A percentile compares a stretch with the other conserved stretches of the same genome.
phyloP scores from a whole-genome alignment of 2,329 filamentous ascomycete species.

The Colletotrichum echinochloae region DNA sequence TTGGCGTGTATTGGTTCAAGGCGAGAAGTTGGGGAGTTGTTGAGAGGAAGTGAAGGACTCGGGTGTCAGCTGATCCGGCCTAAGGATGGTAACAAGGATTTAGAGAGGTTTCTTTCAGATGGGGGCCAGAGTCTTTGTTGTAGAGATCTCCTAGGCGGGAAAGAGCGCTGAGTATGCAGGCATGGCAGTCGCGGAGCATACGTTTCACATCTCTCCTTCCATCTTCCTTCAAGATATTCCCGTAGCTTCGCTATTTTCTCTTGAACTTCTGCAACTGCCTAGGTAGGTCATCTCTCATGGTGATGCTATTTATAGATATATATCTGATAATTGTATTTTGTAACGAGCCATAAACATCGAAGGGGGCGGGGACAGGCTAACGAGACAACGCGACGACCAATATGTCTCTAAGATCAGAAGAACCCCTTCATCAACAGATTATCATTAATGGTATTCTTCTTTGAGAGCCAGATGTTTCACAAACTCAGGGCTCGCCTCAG shows the following conservation, averaged over 20 bases:
- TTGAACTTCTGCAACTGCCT: background rate
- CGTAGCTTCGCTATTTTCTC: background rate
- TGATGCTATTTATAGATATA: background rate
- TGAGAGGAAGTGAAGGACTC: too few species aligned
- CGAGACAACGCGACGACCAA: too few species aligned
- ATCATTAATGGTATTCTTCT: too few species aligned
- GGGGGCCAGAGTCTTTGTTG: background rate
- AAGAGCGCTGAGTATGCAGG: background rate
- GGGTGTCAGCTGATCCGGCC: background rate
- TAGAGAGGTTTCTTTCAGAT: background rate
- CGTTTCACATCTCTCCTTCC: background rate
- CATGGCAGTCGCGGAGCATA: background rate
- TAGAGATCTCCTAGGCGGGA: background rate
- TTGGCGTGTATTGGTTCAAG: background rate
- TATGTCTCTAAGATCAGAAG: too few species aligned
- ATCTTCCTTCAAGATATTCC: background rate
- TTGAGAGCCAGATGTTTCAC: too few species aligned
- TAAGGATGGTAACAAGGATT: too few species aligned
- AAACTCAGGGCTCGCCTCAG: background rate
- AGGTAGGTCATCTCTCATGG: too few species aligned
- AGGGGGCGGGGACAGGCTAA: too few species aligned
- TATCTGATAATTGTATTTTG: too few species aligned
- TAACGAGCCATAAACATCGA: too few species aligned
- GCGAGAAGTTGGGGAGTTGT: background rate
- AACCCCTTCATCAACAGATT: too few species aligned